These are phyloP conservation scores for Diaporthe sp. DNA, from an alignment of 2,329 filamentous ascomycete genomes.

Conservation along the genomic window DNA sequence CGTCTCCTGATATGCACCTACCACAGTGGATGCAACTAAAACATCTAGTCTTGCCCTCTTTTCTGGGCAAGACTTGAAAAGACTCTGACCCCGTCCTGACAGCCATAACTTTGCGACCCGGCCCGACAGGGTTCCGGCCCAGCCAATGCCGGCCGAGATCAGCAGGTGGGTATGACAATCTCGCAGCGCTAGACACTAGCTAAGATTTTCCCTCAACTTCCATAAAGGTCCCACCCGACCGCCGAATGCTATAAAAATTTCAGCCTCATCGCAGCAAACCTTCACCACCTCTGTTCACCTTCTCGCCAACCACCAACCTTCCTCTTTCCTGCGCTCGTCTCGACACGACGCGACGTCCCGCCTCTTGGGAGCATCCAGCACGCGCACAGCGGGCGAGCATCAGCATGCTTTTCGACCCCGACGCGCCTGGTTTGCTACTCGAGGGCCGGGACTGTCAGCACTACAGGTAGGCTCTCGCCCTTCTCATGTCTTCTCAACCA, in stretches of 20 bases:
- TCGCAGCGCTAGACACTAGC: conserved; percentile 14
- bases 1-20: conserved; percentile 25
- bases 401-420: neutral
- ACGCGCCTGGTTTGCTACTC: conserved; percentile 3
- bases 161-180: conserved; percentile 34
- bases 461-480: conserved; percentile 23
- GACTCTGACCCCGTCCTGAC: too few species aligned
- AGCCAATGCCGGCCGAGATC: conserved; percentile 32
- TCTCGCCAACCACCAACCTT: neutral
- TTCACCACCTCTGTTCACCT: conserved; percentile 1
- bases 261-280: conserved; percentile 43
- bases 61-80: too few species aligned
- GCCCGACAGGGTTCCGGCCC: conserved; percentile 28
- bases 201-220: conserved; percentile 1
- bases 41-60: neutral
- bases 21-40: neutral
- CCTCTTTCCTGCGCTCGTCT: neutral
- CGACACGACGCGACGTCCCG: conserved; percentile 1
- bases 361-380: neutral
- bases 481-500: conserved; percentile 15
- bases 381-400: neutral
- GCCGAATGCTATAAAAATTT: conserved; percentile 19
- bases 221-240: conserved; percentile 17
- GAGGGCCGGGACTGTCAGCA: neutral
- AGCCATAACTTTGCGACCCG: neutral